Conservation (phyloP, 2,329 filamentous ascomycete genomes). For the Aureobasidium sp. region DNA sequence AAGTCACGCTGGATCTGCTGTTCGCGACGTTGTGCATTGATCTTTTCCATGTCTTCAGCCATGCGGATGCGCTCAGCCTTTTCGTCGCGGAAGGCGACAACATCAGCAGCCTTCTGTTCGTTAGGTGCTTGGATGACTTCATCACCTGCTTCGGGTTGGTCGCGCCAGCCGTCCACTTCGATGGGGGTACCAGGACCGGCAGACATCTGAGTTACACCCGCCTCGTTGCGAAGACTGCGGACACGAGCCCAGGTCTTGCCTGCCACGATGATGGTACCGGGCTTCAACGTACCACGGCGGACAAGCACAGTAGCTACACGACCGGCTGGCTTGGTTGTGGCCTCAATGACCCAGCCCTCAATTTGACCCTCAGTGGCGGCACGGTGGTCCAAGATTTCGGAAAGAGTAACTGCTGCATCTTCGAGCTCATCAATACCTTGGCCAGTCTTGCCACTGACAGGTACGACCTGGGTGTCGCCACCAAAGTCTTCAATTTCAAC, state of each 20-base stretch:
- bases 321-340: constrained; percentile 75
- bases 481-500: constrained; percentile 93
- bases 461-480: constrained; percentile 86
- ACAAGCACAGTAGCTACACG: constrained; percentile 85
- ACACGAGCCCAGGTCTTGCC: constrained; percentile 83
- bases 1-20: constrained; percentile 57
- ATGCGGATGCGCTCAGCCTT: constrained; percentile 60
- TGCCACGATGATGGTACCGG: constrained; percentile 78
- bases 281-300: constrained; percentile 73
- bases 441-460: constrained; percentile 89
- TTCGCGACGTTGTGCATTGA: constrained; percentile 58
- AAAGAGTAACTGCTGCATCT: constrained; percentile 78
- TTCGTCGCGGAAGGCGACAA: constrained; percentile 69
- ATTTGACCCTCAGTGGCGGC: constrained; percentile 69
- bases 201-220: constrained; percentile 62
- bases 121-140: constrained; percentile 75
- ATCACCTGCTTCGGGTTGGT: constrained; percentile 78
- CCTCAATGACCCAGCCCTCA: constrained; percentile 93
- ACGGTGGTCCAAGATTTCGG: constrained; percentile 85
- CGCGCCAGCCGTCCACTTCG: constrained; percentile 91
- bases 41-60: constrained; percentile 64
- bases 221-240: constrained; percentile 78
- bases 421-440: constrained; percentile 86
- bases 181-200: constrained; percentile 84
- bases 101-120: constrained; percentile 71